Base-by-base conservation (phyloP, 2,329 filamentous ascomycete genomes). In the Pseudopyrenochaeta lycopersici region DNA sequence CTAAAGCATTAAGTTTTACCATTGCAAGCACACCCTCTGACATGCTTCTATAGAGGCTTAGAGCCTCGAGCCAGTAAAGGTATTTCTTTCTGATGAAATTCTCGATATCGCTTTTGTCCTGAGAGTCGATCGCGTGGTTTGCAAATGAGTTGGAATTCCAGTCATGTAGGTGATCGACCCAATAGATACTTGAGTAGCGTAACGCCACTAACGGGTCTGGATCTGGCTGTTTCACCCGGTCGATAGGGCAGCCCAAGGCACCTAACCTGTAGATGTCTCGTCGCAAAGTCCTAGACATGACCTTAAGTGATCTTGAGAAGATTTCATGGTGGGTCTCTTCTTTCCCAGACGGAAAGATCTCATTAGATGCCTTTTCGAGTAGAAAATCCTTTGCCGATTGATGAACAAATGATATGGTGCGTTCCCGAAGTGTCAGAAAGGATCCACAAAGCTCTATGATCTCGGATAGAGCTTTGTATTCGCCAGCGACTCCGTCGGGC, bases 351-450 rank as follows among this genome's bases (percentile, higher is more conserved):
- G 73, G 68, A 31, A 78, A 76, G 4, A 80, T 62, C 7, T 56
- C 33, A 9, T 54, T 7, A 5, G 40, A 47, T 35, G 55, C 62
- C 11, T 66, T 50, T 21, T 61, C 27, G 6, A 56, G 21, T 1
- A 82, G 49, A 54, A 69, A 79, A 11, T 82, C 78, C 52, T 79
- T 78, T 0, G 77, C 80, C 0, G 78, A 81, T 48, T 79, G 73
- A 52, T 81, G 77, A 1, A 81, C 68, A 54, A 79, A 57, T 50
- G 56, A 63, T 32, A 63, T 33, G 9, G 27, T 53, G 18, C 52
- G 46, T 7, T 54, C 38, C 38, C 49, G 54, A 3, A 63, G n/a
- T 12, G 54, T 62, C 36, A 62, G 54, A 20, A 60, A 58, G 7
- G 76, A 82, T 17, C 77, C 74, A 54, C 76, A 81, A 3, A 54